phyloP scores from a whole-genome alignment of 1,139 yeast species.

The Debaryomyces coudertii region DNA sequence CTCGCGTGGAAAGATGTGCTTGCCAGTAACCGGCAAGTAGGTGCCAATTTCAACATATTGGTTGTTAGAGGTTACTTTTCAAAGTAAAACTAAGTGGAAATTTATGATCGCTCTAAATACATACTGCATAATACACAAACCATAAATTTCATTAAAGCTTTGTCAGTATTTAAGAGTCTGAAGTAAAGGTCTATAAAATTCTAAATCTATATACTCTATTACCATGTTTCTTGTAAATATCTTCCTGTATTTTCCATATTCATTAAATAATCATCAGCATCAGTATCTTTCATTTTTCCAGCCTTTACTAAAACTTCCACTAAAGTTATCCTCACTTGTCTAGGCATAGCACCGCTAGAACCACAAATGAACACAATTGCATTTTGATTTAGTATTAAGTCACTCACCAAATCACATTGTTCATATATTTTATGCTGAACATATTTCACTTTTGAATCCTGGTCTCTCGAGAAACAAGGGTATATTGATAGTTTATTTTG shows the following conservation, averaged over 20 bases:
- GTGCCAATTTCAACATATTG: conserved; percentile 1
- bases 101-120: conserved; percentile 1
- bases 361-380: conserved; percentile 84
- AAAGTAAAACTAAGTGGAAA: background rate
- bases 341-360: conserved; percentile 93
- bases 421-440: conserved; percentile 73
- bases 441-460: conserved; percentile 47
- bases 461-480: conserved; percentile 68
- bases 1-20: background rate
- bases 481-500: conserved; percentile 42
- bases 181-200: background rate
- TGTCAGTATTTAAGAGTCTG: too few relatives aligned
- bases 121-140: conserved; percentile 3
- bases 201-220: conserved; percentile 10
- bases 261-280: conserved; percentile 54
- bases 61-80: background rate
- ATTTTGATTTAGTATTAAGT: conserved; percentile 53
- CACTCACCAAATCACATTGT: conserved; percentile 49
- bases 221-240: conserved; percentile 95
- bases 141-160: too few relatives aligned
- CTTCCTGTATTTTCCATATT: conserved; percentile 67
- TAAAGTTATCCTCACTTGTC: conserved; percentile 79
- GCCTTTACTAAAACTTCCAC: conserved; percentile 57
- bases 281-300: conserved; percentile 39
- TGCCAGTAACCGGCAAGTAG: background rate